A percentile compares a stretch with the other conserved stretches of the same genome.
phyloP scores from a whole-genome alignment of 2,329 filamentous ascomycete species.

The Aureobasidium sp. region DNA sequence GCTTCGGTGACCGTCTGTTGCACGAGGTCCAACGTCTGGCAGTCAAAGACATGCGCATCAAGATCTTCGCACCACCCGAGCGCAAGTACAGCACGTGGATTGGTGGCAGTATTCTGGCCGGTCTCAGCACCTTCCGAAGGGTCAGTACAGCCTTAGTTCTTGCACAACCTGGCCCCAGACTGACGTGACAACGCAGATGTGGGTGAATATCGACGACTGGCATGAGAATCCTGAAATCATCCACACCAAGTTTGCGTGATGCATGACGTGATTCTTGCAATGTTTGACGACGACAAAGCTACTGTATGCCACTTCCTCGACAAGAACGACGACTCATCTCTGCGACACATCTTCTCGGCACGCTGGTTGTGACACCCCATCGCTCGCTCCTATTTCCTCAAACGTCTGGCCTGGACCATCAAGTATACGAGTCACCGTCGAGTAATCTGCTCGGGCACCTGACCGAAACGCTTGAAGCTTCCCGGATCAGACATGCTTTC shows the following conservation, averaged over 20 bases:
- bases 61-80: constrained; percentile 96
- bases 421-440: constrained; percentile 3
- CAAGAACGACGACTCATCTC: neutral
- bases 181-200: constrained; percentile 60
- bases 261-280: neutral
- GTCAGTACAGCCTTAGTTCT: constrained; percentile 42
- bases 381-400: neutral
- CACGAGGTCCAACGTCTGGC: constrained; percentile 87
- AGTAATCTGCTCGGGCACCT: constrained; percentile 1
- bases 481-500: neutral
- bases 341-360: neutral
- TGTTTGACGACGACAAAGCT: constrained; percentile 6
- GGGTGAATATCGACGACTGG: constrained; percentile 99
- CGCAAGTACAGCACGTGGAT: constrained; percentile 99
- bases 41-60: constrained; percentile 98
- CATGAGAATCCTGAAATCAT: constrained; percentile 99
- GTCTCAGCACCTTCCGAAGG: constrained; percentile 97
- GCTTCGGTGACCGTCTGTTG: constrained; percentile 86
- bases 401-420: constrained; percentile 1
- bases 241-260: constrained; percentile 88
- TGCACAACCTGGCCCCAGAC: neutral
- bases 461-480: constrained; percentile 9
- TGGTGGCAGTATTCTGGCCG: constrained; percentile 91
- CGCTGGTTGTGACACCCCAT: constrained; percentile 4
- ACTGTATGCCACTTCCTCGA: neutral